phyloP scores from a whole-genome alignment of 2,329 filamentous ascomycete genomes.

The Fusarium agapanthi region DNA sequence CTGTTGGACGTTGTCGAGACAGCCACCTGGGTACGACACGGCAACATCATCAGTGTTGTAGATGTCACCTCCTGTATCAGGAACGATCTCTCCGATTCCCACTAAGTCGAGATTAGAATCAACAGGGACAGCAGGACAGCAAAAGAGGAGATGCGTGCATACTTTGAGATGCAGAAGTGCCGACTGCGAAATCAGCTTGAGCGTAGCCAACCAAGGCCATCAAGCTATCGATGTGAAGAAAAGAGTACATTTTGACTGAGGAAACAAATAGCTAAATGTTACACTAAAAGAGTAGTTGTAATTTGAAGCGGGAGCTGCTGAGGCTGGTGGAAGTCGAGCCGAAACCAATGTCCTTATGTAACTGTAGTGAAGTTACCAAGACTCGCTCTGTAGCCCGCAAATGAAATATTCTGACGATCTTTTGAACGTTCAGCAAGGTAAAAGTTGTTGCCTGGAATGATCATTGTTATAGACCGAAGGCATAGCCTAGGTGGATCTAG shows the following conservation, averaged over 20 bases:
- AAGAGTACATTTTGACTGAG: neutral
- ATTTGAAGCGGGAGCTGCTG: too few relatives aligned
- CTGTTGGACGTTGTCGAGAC: neutral
- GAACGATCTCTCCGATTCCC: neutral
- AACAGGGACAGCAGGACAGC: too few relatives aligned
- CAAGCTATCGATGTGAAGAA: neutral
- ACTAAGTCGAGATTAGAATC: neutral
- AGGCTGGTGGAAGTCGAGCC: rapidly evolving
- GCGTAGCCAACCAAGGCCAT: neutral
- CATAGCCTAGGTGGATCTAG: neutral
- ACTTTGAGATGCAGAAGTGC: neutral
- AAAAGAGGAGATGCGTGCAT: too few relatives aligned
- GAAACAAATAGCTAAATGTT: too few relatives aligned
- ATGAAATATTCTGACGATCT: neutral
- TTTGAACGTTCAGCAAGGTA: too few relatives aligned
- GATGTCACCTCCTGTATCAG: neutral
- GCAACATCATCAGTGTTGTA: neutral
- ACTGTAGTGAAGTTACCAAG: too few relatives aligned
- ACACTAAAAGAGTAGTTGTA: rapidly evolving
- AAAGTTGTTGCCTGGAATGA: neutral
- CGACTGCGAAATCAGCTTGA: neutral
- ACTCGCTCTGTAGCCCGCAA: rapidly evolving
- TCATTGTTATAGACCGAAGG: neutral
- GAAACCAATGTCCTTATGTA: neutral
- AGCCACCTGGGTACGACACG: neutral